Base-by-base conservation (phyloP, 164 flowering plant genomes). In the Taxillus chinensis region DNA sequence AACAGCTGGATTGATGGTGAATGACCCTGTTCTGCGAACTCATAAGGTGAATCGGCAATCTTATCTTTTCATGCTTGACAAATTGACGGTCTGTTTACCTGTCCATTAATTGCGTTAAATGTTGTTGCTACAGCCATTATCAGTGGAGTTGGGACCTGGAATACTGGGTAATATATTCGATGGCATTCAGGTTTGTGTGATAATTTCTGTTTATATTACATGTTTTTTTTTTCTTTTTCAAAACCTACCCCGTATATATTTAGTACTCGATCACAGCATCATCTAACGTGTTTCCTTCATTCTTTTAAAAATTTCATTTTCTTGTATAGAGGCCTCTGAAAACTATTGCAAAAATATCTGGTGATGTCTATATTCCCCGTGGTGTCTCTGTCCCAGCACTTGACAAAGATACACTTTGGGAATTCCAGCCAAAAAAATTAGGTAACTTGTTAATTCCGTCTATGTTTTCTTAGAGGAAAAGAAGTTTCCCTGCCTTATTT, bases 301-400 rank as follows among this genome's bases (percentile, higher is more conserved):
- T 46, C 62, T 13, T 52, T 3, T 5, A 43, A 40, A 10, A 48
- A 54, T n/a, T 56, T 54, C 14, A 60, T 72, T 27, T 27, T 0
- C 27, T 27, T 27, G 27, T 27, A 45, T 80, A 95, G 98, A 91
- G 98, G 77, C 99, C 99, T 60, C 69, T 95, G 73, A 95, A 91
- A 75, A 87, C 99, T 52, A 95, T 95, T 78, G 99, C 99, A 10
- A 85, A 67, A 61, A 77, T 64, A 76, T 95, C 96, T 51, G 96
- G 96, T 54, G 99, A 95, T 83, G 99, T 95, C 60, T 95, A 95
- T 60, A 95, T 95, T 50, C 99, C 99, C 64, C 96, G 98, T 75
- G 99, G 99, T 73, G 96, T 91, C 5, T 78, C 98, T 69, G 99
- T 91, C 54, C 99, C 99, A 45, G 92, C 99, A 39, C 89, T 95